These are phyloP conservation scores for Cordyceps farinosa DNA, from an alignment of 2,329 filamentous ascomycete genomes.

Conservation along the genomic window DNA sequence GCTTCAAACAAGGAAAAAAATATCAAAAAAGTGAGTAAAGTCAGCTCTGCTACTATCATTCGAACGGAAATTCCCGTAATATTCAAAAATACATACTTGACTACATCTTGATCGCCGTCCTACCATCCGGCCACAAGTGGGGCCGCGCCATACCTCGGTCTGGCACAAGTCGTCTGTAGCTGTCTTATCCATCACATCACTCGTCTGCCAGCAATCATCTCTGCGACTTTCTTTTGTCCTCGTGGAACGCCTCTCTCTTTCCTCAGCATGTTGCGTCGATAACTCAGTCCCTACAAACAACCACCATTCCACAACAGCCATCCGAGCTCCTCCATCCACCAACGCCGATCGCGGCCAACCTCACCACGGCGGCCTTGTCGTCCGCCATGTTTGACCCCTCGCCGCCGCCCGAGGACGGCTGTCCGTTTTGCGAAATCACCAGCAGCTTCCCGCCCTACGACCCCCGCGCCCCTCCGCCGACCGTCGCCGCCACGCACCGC, in stretches of 20 bases:
- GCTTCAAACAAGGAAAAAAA: too few species aligned
- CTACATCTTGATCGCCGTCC: neutral
- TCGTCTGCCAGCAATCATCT: neutral
- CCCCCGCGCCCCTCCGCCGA: slow-evolving; percentile 41
- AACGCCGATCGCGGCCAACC: neutral
- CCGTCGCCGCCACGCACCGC: slow-evolving; percentile 28
- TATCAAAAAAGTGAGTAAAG: too few species aligned
- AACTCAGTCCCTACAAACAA: neutral
- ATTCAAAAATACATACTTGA: too few species aligned
- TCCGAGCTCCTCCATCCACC: neutral
- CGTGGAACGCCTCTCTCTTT: neutral
- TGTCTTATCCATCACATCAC: neutral
- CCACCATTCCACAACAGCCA: neutral
- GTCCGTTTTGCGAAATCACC: slow-evolving; percentile 62
- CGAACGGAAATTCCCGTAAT: too few species aligned
- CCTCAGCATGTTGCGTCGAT: neutral
- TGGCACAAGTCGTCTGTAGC: neutral
- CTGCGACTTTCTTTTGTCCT: neutral
- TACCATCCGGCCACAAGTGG: slow-evolving; percentile 1
- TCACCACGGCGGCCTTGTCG: neutral
- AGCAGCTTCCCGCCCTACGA: slow-evolving; percentile 46
- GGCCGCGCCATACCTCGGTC: slow-evolving; percentile 16
- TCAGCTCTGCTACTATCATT: neutral
- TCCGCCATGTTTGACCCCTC: slow-evolving; percentile 34
- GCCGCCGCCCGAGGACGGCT: slow-evolving; percentile 35